phyloP scores from a whole-genome alignment of 1,139 yeast genomes.

The Geotrichum siamense region DNA sequence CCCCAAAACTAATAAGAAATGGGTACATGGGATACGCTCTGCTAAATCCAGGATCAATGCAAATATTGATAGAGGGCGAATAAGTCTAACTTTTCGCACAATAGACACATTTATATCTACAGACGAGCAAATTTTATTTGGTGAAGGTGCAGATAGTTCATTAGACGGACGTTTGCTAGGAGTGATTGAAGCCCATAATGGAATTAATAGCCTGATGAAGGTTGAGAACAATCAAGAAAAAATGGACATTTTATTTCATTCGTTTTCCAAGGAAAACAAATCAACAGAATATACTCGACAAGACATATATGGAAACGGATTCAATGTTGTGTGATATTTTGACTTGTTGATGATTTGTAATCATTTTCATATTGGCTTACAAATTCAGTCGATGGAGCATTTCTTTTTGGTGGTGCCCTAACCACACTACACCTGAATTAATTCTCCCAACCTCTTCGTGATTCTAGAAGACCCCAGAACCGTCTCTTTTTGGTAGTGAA shows the following conservation, averaged over 20 bases:
- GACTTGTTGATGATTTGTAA: too few relatives aligned
- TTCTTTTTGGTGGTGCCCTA: too few relatives aligned
- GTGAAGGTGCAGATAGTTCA: conserved; percentile 17
- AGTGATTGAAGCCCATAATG: not conserved
- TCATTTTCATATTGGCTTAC: too few relatives aligned
- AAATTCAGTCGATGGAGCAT: too few relatives aligned
- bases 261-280: conserved; percentile 14
- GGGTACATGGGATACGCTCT: conserved; percentile 23
- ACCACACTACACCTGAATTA: too few relatives aligned
- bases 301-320: conserved; percentile 12
- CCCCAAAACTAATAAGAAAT: conserved; percentile 19
- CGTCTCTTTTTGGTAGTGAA: too few relatives aligned
- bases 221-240: not conserved
- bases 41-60: conserved; percentile 14
- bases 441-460: not conserved
- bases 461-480: not conserved
- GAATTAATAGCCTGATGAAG: not conserved
- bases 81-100: conserved; percentile 21
- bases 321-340: conserved; percentile 8
- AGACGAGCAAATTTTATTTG: conserved; percentile 17
- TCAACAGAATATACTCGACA: not conserved
- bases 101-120: conserved; percentile 19
- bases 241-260: conserved; percentile 3
- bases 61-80: conserved; percentile 17
- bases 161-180: not conserved